Evolutionary conservation across 2,329 filamentous ascomycete species (phyloP), one percentile per base, ranked within the genome.

Genomic region (Arthroderma uncinatum): DNA sequence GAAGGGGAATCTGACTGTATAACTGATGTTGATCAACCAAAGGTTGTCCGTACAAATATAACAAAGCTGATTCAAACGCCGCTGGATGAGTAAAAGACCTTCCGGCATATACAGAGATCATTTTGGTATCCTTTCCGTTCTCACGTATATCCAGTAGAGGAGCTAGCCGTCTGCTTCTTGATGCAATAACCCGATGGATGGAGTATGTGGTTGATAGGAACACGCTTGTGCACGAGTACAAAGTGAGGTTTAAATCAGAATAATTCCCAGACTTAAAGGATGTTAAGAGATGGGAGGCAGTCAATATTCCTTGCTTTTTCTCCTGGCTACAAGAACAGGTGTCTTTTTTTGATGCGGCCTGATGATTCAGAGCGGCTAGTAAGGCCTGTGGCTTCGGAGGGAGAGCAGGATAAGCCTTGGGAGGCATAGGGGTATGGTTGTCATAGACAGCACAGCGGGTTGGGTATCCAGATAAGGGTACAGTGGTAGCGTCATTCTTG

Each of bases 21-120:
- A 69, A 59, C 19, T 61, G 58, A 1, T 55, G 19, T 8, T 50
- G 23, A 10, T 57, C 56, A 0, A 69, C 21, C 5, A 68, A 48
- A 7, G 63, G 60, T 34, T 60, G 42, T 0, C 66, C 68, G 44
- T 70, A 70, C 2, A 69, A 50, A 52, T 62, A 59, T 47, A 66
- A 62, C n/a, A 69, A 19, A 3, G 63, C 67, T 12, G 62, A 50
- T 21, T 65, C 63, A 47, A 69, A 65, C 0, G 63, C 62, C 25
- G 63, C 62, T 37, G 65, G 48, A 21, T 65, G 58, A n/a, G 40
- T 44, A 54, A 69, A 67, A 19, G 60, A 50, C 5, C 60, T 62
- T n/a, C 62, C 60, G 9, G 64, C 62, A 4, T 60, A 30, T 1
- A 62, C 61, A 14, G 62, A 34, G 21, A 66, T n/a, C n/a, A n/a